phyloP scores from a whole-genome alignment of 1,284 basidiomycete species.

The Phellinidium pouzarii region DNA sequence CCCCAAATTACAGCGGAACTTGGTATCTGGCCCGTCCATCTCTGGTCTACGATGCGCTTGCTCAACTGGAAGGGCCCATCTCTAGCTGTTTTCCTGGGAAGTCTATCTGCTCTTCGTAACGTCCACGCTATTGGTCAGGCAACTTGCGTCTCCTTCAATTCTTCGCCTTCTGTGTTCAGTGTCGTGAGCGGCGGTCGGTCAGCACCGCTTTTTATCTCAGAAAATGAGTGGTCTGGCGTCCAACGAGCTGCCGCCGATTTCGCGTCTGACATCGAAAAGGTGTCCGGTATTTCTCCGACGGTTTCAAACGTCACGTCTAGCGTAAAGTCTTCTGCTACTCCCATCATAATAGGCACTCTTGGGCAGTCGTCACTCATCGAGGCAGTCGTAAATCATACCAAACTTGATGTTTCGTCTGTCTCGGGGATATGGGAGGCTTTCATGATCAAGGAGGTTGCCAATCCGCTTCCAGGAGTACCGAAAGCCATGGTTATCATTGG shows the following conservation, averaged over 20 bases:
- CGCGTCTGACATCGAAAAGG: slow-evolving; percentile 51
- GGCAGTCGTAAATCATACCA: slow-evolving; percentile 44
- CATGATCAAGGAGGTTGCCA: slow-evolving; percentile 42
- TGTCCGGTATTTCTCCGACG: slow-evolving; percentile 46
- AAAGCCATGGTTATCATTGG: slow-evolving; percentile 63
- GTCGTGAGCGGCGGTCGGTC: slow-evolving; percentile 40
- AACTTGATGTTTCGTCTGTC: slow-evolving; percentile 48
- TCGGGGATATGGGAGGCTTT: slow-evolving; percentile 63
- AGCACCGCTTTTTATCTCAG: slow-evolving; percentile 43
- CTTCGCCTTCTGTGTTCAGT: slow-evolving; percentile 30
- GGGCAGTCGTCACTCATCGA: slow-evolving; percentile 54
- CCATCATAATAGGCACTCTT: slow-evolving; percentile 62
- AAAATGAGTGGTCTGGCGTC: slow-evolving; percentile 59
- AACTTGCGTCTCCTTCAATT: slow-evolving; percentile 29
- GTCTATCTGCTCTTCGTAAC: slow-evolving; percentile 17
- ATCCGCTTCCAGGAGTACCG: slow-evolving; percentile 50
- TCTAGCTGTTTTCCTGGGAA: background rate
- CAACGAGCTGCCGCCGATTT: slow-evolving; percentile 58
- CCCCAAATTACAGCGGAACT: too few relatives aligned
- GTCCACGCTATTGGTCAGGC: slow-evolving; percentile 30
- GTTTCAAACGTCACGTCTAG: slow-evolving; percentile 41
- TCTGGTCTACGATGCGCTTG: background rate
- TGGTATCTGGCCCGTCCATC: background rate
- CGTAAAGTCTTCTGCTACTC: slow-evolving; percentile 26
- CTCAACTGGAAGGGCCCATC: background rate